Evolutionary conservation across 805 yeast species (phyloP).

Genomic region (Pichia californica): DNA sequence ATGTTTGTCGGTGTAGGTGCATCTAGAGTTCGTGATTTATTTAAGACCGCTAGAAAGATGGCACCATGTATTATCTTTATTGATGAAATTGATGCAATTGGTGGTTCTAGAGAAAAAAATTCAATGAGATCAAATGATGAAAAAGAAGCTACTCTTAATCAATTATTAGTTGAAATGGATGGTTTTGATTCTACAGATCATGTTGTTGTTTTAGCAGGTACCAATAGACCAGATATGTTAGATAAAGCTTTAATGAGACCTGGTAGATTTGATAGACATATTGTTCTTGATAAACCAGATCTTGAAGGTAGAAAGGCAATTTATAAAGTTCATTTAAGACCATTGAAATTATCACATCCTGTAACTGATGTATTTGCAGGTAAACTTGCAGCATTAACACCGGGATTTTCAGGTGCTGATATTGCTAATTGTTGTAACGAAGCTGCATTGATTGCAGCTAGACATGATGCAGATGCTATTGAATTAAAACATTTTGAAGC

Average conservation of each 20-base stretch:
- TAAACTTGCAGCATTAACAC: slow-evolving; percentile 89
- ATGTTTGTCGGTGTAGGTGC: slow-evolving; percentile 99
- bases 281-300: slow-evolving; percentile 87
- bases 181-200: slow-evolving; percentile 90
- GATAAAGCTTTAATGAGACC: slow-evolving; percentile 94
- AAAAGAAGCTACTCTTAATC: slow-evolving; percentile 93
- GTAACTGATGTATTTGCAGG: slow-evolving; percentile 63
- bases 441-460: slow-evolving; percentile 95
- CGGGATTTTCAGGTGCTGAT: slow-evolving; percentile 98
- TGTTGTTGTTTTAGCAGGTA: slow-evolving; percentile 95
- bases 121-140: slow-evolving; percentile 93
- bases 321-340: slow-evolving; percentile 76
- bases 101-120: slow-evolving; percentile 63
- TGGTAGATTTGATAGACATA: slow-evolving; percentile 95
- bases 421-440: slow-evolving; percentile 96
- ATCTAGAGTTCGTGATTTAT: slow-evolving; percentile 91
- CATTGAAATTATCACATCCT: slow-evolving; percentile 51
- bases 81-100: slow-evolving; percentile 99
- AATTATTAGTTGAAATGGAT: slow-evolving; percentile 96
- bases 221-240: slow-evolving; percentile 89
- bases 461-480: slow-evolving; percentile 67
- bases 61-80: slow-evolving; percentile 96
- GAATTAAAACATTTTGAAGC: slow-evolving; percentile 79
- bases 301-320: slow-evolving; percentile 92
- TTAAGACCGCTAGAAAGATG: slow-evolving; percentile 83